A percentile compares a stretch with the other conserved stretches of the same genome.
Conservation (phyloP, 2,329 filamentous ascomycete genomes). For the Phyllosticta citrichinensis region DNA sequence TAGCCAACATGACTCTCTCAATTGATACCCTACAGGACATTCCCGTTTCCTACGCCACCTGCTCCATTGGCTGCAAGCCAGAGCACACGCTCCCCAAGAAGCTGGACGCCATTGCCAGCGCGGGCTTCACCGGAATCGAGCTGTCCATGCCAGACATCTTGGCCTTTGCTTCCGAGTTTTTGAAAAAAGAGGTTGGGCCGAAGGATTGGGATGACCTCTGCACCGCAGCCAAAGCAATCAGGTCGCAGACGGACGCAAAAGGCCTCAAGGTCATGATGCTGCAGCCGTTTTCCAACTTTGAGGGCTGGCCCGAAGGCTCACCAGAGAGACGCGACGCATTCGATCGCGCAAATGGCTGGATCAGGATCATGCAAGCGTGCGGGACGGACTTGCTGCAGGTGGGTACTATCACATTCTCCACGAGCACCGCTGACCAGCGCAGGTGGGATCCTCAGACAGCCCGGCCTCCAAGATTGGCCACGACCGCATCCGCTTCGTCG, state of each 20-base stretch:
- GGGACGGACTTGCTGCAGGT: constrained; percentile 64
- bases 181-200: constrained; percentile 41
- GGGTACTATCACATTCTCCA: constrained; percentile 14
- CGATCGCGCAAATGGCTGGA: constrained; percentile 54
- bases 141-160: constrained; percentile 65
- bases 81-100: constrained; percentile 48
- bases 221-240: constrained; percentile 45
- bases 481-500: constrained; percentile 42
- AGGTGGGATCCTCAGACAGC: constrained; percentile 56
- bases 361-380: constrained; percentile 58
- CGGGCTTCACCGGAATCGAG: constrained; percentile 61
- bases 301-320: constrained; percentile 57
- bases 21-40: constrained; percentile 29
- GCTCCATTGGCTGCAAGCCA: constrained; percentile 42
- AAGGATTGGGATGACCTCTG: constrained; percentile 52
- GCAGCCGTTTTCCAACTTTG: constrained; percentile 68
- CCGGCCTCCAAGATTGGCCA: constrained; percentile 43
- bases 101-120: constrained; percentile 51
- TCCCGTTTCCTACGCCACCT: constrained; percentile 46
- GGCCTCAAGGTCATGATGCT: constrained; percentile 57
- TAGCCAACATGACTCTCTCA: constrained; percentile 25
- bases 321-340: constrained; percentile 53
- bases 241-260: constrained; percentile 43
- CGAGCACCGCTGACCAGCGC: background rate
- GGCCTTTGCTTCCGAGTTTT: constrained; percentile 46